Evolutionary conservation across 352 stramenopile genomes (phyloP).

Genomic region (Pythium dissimile): DNA sequence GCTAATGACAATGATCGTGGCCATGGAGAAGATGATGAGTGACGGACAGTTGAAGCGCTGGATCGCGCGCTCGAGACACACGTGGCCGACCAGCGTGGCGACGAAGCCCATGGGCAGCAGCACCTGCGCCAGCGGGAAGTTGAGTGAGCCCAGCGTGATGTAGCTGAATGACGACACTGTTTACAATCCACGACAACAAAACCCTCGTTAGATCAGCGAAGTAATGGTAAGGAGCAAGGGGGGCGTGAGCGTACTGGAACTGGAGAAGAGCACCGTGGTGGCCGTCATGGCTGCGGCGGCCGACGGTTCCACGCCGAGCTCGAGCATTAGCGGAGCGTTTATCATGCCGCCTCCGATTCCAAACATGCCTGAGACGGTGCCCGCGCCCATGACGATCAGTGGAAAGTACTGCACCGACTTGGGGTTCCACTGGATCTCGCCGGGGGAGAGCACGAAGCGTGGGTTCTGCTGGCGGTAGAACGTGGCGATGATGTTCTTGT

Average conservation of each 20-base stretch:
- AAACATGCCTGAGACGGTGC: conserved; percentile 93
- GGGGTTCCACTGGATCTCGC: conserved; percentile 53
- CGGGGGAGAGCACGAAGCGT: conserved; percentile 42
- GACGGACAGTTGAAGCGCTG: conserved; percentile 60
- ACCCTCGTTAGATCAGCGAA: background rate
- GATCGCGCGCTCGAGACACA: conserved; percentile 46
- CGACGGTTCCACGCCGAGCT: conserved; percentile 86
- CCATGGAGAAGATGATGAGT: conserved; percentile 71
- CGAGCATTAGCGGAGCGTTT: conserved; percentile 93
- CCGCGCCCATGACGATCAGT: conserved; percentile 83
- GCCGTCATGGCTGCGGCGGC: conserved; percentile 89
- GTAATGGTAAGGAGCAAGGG: background rate
- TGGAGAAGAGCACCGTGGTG: conserved; percentile 66
- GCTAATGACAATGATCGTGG: conserved; percentile 58
- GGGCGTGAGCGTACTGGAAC: conserved; percentile 42
- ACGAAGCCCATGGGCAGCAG: conserved; percentile 60
- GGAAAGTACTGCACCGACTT: conserved; percentile 86
- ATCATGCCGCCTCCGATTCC: conserved; percentile 95
- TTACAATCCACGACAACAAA: background rate
- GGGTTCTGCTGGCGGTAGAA: conserved; percentile 52
- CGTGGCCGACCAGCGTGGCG: conserved; percentile 52
- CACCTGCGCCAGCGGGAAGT: conserved; percentile 39
- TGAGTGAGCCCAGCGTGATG: conserved; percentile 44
- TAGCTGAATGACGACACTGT: conserved; percentile 70
- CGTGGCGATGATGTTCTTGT: conserved; percentile 45